Evolutionary conservation across 257 asterid genomes (phyloP), one percentile per base, ranked within the genome.

Genomic region (Solanum pimpinellifolium): DNA sequence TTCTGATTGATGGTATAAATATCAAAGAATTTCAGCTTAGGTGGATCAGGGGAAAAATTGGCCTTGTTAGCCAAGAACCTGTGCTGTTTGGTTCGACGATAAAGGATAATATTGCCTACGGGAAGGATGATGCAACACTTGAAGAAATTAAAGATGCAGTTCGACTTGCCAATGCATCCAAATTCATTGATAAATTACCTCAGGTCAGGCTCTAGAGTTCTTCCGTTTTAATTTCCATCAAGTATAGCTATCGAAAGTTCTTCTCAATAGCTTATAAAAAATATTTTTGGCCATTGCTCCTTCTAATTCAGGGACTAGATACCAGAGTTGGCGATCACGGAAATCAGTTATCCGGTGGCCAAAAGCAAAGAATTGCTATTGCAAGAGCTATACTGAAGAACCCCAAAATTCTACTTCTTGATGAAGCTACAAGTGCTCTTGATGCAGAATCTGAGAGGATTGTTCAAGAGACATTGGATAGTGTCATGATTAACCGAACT

Each of bases 141-240:
- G 92, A 93, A 89, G 97, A 94, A 90, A 93, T 94, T 41, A 88
- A 91, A 90, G 87, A 89, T 0, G 98, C 97, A 5, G 80, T 93
- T 21, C 93, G 92, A 89, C 90, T 91, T n/a, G 97, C 98, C 14
- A 95, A 94, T 72, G 98, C 98, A 77, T 92, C 98, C 66, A 95
- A 91, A 56, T 95, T 94, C 89, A 92, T 94, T 18, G 97, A 94
- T 87, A 92, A 95, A 88, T 82, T 95, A 52, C 98, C 98, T 3
- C 93, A 95, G 94, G 98, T 95, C 78, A 77, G 87, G 13, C 6
- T n/a, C 21, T 31, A 21, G 11, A 59, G 47, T 85, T 29, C 35
- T 16, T 85, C 21, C 68, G 2, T 77, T 78, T 44, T 21, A 69
- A 6, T 27, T 85, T 42, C n/a, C 4, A 44, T 74, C 47, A 69